These are phyloP conservation scores for Leccinum subfulvum DNA, from an alignment of 1,284 basidiomycete species.

Conservation along the genomic window DNA sequence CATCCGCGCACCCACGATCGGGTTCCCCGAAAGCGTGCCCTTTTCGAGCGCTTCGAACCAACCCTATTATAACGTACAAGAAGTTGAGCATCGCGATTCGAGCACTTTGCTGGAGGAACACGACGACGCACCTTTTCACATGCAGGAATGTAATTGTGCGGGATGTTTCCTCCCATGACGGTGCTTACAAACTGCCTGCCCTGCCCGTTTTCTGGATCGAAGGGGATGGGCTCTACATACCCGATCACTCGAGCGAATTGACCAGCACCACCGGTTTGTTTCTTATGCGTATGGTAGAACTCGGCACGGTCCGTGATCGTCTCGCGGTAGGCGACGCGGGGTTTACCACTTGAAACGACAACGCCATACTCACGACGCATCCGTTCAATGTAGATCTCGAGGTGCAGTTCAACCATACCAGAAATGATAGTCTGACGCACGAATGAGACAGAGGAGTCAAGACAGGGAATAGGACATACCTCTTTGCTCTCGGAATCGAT, in stretches of 20 bases:
- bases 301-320: constrained; percentile 81
- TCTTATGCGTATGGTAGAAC: constrained; percentile 96
- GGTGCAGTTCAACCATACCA: constrained; percentile 98
- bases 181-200: constrained; percentile 87
- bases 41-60: constrained; percentile 95
- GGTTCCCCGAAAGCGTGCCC: constrained; percentile 87
- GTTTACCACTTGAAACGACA: constrained; percentile 92
- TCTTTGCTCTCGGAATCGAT: constrained; percentile 94
- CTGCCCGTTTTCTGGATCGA: constrained; percentile 51
- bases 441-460: constrained; percentile 3
- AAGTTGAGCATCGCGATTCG: not conserved
- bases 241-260: constrained; percentile 96
- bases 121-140: constrained; percentile 75
- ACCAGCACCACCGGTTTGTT: constrained; percentile 96
- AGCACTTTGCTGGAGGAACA: not conserved
- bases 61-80: constrained; percentile 52
- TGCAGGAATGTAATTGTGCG: constrained; percentile 89
- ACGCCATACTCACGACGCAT: constrained; percentile 99
- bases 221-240: constrained; percentile 88
- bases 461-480: constrained; percentile 41
- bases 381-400: constrained; percentile 99
- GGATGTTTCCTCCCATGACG: constrained; percentile 92
- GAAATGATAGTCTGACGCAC: constrained; percentile 89
- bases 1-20: constrained; percentile 84
- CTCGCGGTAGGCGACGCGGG: constrained; percentile 96